phyloP scores from a whole-genome alignment of 2,329 filamentous ascomycete genomes.

The Penicillium sp. region DNA sequence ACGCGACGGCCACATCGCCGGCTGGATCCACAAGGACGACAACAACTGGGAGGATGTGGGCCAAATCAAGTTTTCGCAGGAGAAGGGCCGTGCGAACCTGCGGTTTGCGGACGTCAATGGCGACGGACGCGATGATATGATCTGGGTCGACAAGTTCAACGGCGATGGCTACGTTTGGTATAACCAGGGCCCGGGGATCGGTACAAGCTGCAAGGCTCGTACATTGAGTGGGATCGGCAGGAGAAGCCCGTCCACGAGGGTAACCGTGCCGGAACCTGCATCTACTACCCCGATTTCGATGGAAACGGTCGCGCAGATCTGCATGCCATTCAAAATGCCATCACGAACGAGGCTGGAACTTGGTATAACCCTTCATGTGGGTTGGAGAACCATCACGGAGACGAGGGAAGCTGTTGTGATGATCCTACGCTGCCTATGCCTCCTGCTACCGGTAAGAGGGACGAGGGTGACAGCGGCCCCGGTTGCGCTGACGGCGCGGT shows the following conservation, averaged over 20 bases:
- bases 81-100: slow-evolving; percentile 42
- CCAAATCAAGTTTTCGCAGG: slow-evolving; percentile 38
- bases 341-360: neutral
- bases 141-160: slow-evolving; percentile 43
- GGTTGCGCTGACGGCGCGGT: too few relatives aligned
- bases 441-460: too few relatives aligned
- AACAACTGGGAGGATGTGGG: slow-evolving; percentile 22
- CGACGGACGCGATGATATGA: slow-evolving; percentile 38
- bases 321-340: neutral
- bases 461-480: too few relatives aligned
- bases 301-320: slow-evolving; percentile 6
- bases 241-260: neutral
- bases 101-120: slow-evolving; percentile 48
- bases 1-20: slow-evolving; percentile 30
- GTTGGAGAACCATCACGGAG: neutral
- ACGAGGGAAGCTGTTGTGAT: neutral
- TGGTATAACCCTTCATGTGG: slow-evolving; percentile 1
- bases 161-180: slow-evolving; percentile 39
- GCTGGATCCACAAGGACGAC: slow-evolving; percentile 28
- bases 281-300: slow-evolving; percentile 1
- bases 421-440: neutral
- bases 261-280: neutral
- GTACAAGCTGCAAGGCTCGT: slow-evolving; percentile 1
- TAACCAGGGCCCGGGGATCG: slow-evolving; percentile 28
- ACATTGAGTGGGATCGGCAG: neutral